Conservation (phyloP, 1,284 basidiomycete species). For the Irpex rosettiformis region DNA sequence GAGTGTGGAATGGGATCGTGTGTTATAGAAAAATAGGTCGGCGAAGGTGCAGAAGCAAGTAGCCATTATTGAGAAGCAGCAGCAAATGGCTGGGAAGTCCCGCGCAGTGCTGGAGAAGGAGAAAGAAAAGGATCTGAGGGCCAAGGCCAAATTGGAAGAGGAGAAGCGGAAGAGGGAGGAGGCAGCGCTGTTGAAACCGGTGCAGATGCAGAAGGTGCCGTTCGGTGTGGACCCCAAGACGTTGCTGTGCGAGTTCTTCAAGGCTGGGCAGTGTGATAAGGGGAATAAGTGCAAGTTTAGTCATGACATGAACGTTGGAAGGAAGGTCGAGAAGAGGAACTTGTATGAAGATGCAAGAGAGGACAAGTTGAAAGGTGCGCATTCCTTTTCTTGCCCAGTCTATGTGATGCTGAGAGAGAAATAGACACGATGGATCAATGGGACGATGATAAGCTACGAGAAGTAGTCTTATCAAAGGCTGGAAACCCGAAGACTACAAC, state of each 20-base stretch:
- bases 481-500: slow-evolving; percentile 93
- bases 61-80: slow-evolving; percentile 75
- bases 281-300: slow-evolving; percentile 95
- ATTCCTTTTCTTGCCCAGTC: slow-evolving; percentile 4
- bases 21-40: slow-evolving; percentile 96
- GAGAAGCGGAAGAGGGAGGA: slow-evolving; percentile 87
- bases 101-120: slow-evolving; percentile 77
- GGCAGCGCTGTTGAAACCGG: slow-evolving; percentile 75
- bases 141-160: slow-evolving; percentile 77
- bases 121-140: slow-evolving; percentile 74
- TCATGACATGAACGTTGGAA: slow-evolving; percentile 83
- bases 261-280: slow-evolving; percentile 88
- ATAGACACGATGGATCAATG: slow-evolving; percentile 97
- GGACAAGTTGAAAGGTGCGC: slow-evolving; percentile 72
- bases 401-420: neutral
- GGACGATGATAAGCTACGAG: slow-evolving; percentile 92
- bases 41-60: slow-evolving; percentile 89
- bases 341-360: slow-evolving; percentile 89
- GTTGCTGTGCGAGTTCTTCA: slow-evolving; percentile 85
- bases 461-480: slow-evolving; percentile 84
- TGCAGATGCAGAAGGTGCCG: slow-evolving; percentile 84
- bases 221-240: slow-evolving; percentile 97
- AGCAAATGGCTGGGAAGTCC: slow-evolving; percentile 71
- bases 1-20: neutral
- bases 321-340: slow-evolving; percentile 97